Evolutionary conservation across 2,329 filamentous ascomycete genomes (phyloP).

Genomic region (Boeremia lycopersici): DNA sequence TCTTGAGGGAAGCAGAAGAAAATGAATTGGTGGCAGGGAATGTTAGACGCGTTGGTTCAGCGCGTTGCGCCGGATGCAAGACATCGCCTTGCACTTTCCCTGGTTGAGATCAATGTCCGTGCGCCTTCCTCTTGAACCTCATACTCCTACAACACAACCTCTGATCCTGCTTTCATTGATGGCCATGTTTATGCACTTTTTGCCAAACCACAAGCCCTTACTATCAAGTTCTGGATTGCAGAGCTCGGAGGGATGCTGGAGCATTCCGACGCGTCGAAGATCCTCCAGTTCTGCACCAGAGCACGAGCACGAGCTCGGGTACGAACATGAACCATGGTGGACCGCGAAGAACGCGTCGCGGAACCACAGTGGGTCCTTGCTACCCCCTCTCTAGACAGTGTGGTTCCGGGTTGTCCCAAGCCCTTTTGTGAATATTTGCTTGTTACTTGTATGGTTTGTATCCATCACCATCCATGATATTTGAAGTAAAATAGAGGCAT

Average conservation of each 20-base stretch:
- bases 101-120: constrained; percentile 10
- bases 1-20: constrained; percentile 21
- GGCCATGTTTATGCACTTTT: neutral
- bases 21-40: constrained; percentile 38
- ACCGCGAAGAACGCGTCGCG: constrained; percentile 12
- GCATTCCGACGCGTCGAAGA: constrained; percentile 3
- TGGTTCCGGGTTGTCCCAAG: neutral
- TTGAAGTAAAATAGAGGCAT: too few relatives aligned
- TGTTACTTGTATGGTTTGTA: neutral
- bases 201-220: too few relatives aligned
- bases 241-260: neutral
- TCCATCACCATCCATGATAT: too few relatives aligned
- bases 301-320: constrained; percentile 13
- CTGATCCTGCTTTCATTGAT: neutral
- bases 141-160: neutral
- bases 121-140: constrained; percentile 6
- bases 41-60: constrained; percentile 21
- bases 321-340: constrained; percentile 10
- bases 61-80: constrained; percentile 17
- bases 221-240: too few relatives aligned
- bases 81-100: constrained; percentile 17
- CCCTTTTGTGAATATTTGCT: neutral
- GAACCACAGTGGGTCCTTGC: neutral
- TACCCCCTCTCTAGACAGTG: neutral
- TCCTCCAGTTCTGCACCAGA: constrained; percentile 4